Percentiles rank a stretch among this genome's conserved stretches.
These are phyloP conservation scores for Candida maris DNA, from an alignment of 805 yeast genomes.

Conservation along the genomic window DNA sequence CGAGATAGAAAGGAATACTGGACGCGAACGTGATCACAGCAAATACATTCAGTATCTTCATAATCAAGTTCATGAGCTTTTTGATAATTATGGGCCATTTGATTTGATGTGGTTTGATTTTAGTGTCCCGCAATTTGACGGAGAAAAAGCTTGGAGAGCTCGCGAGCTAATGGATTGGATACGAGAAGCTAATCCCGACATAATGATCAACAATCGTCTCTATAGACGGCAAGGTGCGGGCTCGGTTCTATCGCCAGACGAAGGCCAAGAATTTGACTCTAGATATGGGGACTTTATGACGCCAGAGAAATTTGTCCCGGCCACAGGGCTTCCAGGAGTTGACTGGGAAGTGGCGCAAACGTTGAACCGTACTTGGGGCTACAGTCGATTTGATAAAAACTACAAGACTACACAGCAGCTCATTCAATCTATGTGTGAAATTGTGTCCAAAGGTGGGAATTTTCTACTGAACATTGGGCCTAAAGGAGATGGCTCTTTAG, in stretches of 20 bases:
- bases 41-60: slow-evolving; percentile 6
- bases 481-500: slow-evolving; percentile 6
- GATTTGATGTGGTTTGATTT: slow-evolving; percentile 9
- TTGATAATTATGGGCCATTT: slow-evolving; percentile 5
- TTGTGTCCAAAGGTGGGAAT: slow-evolving; percentile 7
- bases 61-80: slow-evolving; percentile 7
- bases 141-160: slow-evolving; percentile 8
- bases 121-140: slow-evolving; percentile 7
- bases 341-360: slow-evolving; percentile 8
- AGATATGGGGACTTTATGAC: slow-evolving; percentile 8
- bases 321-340: slow-evolving; percentile 5
- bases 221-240: slow-evolving; percentile 9
- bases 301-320: slow-evolving; percentile 6
- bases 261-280: slow-evolving; percentile 8
- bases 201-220: slow-evolving; percentile 8
- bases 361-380: slow-evolving; percentile 6
- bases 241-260: slow-evolving; percentile 4
- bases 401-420: slow-evolving; percentile 5
- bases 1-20: slow-evolving; percentile 5
- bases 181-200: slow-evolving; percentile 2
- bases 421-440: slow-evolving; percentile 6
- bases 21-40: slow-evolving; percentile 5
- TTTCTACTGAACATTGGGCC: slow-evolving; percentile 8
- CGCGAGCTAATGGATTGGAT: slow-evolving; percentile 4
- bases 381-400: slow-evolving; percentile 3